Base-by-base conservation (phyloP, 2,329 filamentous ascomycete genomes). In the Rhexocercosporidium sp. region DNA sequence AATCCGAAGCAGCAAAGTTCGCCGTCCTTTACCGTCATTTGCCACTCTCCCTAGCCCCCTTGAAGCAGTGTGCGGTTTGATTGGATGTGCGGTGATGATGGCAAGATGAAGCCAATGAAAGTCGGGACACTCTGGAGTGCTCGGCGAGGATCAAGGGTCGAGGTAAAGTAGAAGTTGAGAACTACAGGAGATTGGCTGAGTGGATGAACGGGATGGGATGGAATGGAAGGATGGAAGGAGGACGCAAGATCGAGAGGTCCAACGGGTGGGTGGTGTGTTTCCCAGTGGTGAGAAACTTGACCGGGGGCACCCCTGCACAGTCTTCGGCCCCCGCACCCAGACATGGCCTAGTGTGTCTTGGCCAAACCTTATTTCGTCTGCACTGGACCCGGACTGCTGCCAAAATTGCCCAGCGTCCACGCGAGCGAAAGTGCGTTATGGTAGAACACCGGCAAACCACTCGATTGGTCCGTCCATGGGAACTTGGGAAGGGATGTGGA, bases 341-440 rank as follows among this genome's bases (percentile, higher is more conserved):
- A 25, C 25, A 8, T 1, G n/a, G 31, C 11, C 49, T 53, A 53
- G 49, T 16, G 3, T 3, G 3, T 0, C 4, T 22, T 39, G 20
- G 31, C 31, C 18, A 57, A 57, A 57, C 54, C 54, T 57, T 57
- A 57, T 16, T 57, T 57, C 34, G 41, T 57, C 34, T 39, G 31
- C 54, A 57, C 20, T 39, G 53, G 29, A 12, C 27, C n/a, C n/a
- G 6, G 9, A 22, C 16, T 12, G 51, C 51, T n/a, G 51, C 51
- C 51, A 56, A 56, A n/a, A n/a, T n/a, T n/a, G n/a, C n/a, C 37
- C 29, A 56, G 5, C 2, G n/a, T n/a, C 39, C 39, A 16, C 8
- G n/a, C 39, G 14, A 18, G 18, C 16, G 51, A 20, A 44, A 18
- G n/a, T 14, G 27, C n/a, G n/a, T 25, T 53, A 53, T 31, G 49